Conservation (phyloP, 139 green algal species). For the Chlorella sp. region DNA sequence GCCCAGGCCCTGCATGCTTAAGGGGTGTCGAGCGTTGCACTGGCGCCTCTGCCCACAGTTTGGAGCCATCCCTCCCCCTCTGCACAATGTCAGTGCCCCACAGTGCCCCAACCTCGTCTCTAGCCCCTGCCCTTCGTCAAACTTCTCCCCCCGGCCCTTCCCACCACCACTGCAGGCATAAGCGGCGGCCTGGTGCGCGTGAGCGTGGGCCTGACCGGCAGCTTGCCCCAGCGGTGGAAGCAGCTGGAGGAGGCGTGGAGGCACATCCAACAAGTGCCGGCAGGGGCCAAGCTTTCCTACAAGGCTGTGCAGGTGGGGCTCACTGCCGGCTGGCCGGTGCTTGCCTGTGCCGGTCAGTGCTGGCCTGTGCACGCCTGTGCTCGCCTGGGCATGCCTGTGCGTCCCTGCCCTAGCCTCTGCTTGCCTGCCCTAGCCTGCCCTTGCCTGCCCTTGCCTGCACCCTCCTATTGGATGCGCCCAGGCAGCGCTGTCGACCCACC, state of each 20-base stretch:
- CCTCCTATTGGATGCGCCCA: background rate
- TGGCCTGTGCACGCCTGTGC: background rate
- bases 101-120: no score
- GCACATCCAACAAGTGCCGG: background rate
- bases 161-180: conserved; percentile 55
- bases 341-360: background rate
- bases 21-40: no score
- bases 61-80: background rate
- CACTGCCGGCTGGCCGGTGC: background rate
- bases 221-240: conserved; percentile 63
- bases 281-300: background rate
- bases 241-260: conserved; percentile 66
- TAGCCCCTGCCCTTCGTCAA: background rate
- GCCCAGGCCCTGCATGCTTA: no score
- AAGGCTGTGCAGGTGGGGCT: conserved; percentile 7
- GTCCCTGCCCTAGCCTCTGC: no score
- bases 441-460: background rate
- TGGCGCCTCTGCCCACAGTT: background rate
- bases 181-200: conserved; percentile 69
- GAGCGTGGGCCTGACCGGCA: conserved; percentile 71
- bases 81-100: background rate
- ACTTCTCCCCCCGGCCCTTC: no score
- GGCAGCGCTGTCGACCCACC: background rate
- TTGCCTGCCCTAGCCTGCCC: background rate
- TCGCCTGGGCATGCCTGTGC: background rate